phyloP scores from a whole-genome alignment of 805 yeast genomes.

The Barnettozyma sucrosica region DNA sequence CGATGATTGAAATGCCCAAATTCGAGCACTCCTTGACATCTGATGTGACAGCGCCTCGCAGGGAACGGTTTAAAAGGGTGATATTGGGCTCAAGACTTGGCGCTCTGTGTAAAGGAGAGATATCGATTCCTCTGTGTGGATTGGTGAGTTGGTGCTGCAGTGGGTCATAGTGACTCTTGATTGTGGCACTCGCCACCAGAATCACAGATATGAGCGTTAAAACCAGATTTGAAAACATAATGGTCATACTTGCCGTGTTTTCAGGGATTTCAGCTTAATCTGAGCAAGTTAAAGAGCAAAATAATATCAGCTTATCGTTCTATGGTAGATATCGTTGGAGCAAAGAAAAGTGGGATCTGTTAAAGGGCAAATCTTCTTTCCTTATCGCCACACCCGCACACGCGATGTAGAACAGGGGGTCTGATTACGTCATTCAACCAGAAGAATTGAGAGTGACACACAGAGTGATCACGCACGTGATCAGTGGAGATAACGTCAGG shows the following conservation, averaged over 20 bases:
- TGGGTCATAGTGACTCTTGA: not conserved
- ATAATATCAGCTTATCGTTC: too few species aligned
- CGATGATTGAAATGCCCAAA: slow-evolving; percentile 28
- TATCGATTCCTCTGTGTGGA: slow-evolving; percentile 31
- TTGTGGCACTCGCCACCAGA: not conserved
- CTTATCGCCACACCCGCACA: not conserved
- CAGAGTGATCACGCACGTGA: too few species aligned
- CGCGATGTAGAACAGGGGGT: not conserved
- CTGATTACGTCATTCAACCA: too few species aligned
- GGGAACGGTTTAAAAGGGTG: slow-evolving; percentile 20
- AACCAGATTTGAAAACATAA: not conserved
- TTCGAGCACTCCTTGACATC: slow-evolving; percentile 33
- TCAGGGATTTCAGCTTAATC: not conserved
- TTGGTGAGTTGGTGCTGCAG: not conserved
- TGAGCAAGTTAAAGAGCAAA: not conserved
- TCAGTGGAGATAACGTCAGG: too few species aligned
- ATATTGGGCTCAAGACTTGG: slow-evolving; percentile 33
- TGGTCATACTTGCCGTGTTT: not conserved
- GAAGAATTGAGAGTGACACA: too few species aligned
- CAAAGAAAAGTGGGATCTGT: too few species aligned
- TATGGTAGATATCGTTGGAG: too few species aligned
- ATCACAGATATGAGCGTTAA: not conserved
- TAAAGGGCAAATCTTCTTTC: not conserved
- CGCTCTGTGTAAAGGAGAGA: slow-evolving; percentile 30
- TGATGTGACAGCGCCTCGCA: slow-evolving; percentile 23